These are phyloP conservation scores for Pseudoperonospora humuli DNA, from an alignment of 352 stramenopile species.

Conservation along the genomic window DNA sequence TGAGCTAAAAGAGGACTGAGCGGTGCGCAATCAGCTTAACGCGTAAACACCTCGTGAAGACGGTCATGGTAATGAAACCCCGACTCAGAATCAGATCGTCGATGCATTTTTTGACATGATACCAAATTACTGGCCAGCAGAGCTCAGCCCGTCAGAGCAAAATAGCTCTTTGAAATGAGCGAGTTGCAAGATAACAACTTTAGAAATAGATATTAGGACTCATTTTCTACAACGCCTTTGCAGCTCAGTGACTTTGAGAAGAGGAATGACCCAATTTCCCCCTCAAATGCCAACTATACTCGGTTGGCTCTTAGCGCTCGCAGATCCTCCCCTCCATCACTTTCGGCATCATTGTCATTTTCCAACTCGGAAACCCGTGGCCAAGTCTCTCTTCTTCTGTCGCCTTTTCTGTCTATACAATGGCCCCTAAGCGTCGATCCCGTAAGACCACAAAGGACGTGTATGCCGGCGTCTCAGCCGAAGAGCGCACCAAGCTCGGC, in stretches of 20 bases:
- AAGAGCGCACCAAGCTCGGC: slow-evolving; percentile 66
- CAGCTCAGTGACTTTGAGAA: background rate
- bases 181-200: background rate
- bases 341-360: slow-evolving; percentile 46
- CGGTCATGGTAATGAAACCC: no score
- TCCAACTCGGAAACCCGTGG: slow-evolving; percentile 31
- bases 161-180: background rate
- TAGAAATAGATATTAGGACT: background rate
- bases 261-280: background rate
- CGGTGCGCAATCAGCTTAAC: no score
- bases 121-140: slow-evolving; percentile 32
- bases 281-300: slow-evolving; percentile 6
- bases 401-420: slow-evolving; percentile 8
- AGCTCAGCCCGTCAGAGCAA: background rate
- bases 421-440: slow-evolving; percentile 78
- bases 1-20: no score
- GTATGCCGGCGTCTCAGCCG: slow-evolving; percentile 47
- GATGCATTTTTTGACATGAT: background rate
- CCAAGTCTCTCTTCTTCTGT: slow-evolving; percentile 19
- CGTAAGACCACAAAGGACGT: slow-evolving; percentile 82
- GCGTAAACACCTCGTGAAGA: no score
- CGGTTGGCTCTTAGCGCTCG: slow-evolving; percentile 25
- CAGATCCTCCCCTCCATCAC: background rate
- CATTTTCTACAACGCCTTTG: slow-evolving; percentile 1
- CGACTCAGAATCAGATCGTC: slow-evolving; percentile 6